phyloP scores from a whole-genome alignment of 495 filamentous ascomycete species.

The Annulohypoxylon moriforme region DNA sequence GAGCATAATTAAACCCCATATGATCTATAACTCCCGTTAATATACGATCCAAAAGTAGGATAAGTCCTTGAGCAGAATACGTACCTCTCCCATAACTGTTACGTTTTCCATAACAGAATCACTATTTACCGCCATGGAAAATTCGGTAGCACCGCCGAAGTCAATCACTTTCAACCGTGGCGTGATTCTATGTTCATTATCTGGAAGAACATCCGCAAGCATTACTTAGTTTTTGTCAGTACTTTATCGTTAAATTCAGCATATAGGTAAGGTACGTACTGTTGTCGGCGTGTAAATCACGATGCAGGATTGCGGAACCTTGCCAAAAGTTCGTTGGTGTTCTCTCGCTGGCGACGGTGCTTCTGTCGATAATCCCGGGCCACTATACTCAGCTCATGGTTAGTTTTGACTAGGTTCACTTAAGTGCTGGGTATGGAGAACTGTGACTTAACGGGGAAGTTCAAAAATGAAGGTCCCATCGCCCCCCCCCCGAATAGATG shows the following conservation, averaged over 20 bases:
- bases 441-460: too few species aligned
- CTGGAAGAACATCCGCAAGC: not conserved
- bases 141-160: too few species aligned
- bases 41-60: not conserved
- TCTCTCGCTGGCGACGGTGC: not conserved
- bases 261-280: not conserved
- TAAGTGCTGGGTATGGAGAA: not conserved
- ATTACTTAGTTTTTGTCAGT: not conserved
- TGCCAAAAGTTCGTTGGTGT: not conserved
- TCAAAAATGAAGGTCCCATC: too few species aligned
- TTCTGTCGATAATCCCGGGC: slow-evolving; percentile 1
- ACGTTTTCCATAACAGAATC: too few species aligned
- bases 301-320: not conserved
- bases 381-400: slow-evolving; percentile 7
- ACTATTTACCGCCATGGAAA: too few species aligned
- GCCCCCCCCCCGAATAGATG: not conserved
- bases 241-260: not conserved
- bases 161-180: not conserved
- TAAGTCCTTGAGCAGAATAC: not conserved
- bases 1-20: not conserved
- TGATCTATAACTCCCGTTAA: not conserved
- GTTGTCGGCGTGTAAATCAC: slow-evolving; percentile 15
- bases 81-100: not conserved
- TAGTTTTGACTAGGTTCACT: not conserved
- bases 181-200: not conserved